Evolutionary conservation across 1,139 yeast species (phyloP).

Genomic region (Hemisphaericaspora xylofermentans): DNA sequence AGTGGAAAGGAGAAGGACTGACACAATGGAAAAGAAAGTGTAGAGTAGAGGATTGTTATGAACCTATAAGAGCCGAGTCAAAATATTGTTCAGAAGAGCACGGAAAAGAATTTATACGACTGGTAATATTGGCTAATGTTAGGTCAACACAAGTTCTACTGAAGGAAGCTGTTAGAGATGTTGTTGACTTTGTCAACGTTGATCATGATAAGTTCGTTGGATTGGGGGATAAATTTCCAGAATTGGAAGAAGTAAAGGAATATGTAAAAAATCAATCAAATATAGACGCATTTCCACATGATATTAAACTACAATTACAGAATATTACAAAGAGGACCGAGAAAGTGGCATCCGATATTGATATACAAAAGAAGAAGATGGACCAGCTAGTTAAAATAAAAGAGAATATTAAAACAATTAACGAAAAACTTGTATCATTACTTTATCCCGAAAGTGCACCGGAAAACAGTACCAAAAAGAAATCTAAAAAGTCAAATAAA

Average conservation of each 20-base stretch:
- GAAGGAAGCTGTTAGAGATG: constrained; percentile 20
- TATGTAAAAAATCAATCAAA: constrained; percentile 31
- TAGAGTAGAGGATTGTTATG: constrained; percentile 56
- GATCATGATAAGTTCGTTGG: constrained; percentile 11
- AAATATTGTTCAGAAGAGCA: constrained; percentile 80
- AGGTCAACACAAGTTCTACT: constrained; percentile 19
- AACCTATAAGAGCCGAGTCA: constrained; percentile 53
- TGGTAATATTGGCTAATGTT: constrained; percentile 15
- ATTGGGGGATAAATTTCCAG: constrained; percentile 40
- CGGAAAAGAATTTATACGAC: constrained; percentile 57
- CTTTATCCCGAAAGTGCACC: constrained; percentile 14
- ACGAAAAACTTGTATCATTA: constrained; percentile 28
- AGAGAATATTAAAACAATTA: constrained; percentile 37
- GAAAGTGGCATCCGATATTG: constrained; percentile 20
- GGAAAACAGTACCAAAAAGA: constrained; percentile 10
- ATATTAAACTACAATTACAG: constrained; percentile 23
- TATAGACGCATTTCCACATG: constrained; percentile 29
- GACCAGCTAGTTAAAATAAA: constrained; percentile 29
- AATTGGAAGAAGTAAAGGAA: constrained; percentile 33
- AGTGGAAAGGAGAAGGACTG: constrained; percentile 41
- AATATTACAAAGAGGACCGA: constrained; percentile 22
- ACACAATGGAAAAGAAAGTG: constrained; percentile 79
- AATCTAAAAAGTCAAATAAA: constrained; percentile 15
- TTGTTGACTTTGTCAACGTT: constrained; percentile 14
- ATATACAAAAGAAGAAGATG: constrained; percentile 18